Conservation (phyloP, 176 grass and related monocot genomes). For the Ampelocalamus luodianensis region DNA sequence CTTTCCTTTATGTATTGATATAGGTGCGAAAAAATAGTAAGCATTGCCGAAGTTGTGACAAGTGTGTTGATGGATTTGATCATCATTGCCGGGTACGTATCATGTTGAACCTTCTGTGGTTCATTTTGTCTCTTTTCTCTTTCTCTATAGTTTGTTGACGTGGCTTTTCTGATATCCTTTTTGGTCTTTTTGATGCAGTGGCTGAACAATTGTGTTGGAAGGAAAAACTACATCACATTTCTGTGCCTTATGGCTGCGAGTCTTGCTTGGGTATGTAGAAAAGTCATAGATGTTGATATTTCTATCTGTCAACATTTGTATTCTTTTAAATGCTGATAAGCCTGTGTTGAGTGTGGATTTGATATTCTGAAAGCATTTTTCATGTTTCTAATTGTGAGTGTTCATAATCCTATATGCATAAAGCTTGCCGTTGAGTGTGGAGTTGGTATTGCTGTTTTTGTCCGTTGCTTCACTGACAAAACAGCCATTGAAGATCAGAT, state of each 20-base stretch:
- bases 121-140: not conserved
- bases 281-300: slow-evolving; percentile 8
- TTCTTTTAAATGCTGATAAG: slow-evolving; percentile 17
- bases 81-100: slow-evolving; percentile 98
- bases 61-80: slow-evolving; percentile 98
- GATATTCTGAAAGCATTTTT: slow-evolving; percentile 41
- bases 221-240: slow-evolving; percentile 89
- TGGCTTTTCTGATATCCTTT: slow-evolving; percentile 22
- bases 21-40: slow-evolving; percentile 92
- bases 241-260: slow-evolving; percentile 87
- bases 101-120: slow-evolving; percentile 26
- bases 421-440: slow-evolving; percentile 77
- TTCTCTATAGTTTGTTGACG: not conserved
- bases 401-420: slow-evolving; percentile 27
- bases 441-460: slow-evolving; percentile 92
- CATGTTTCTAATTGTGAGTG: slow-evolving; percentile 41
- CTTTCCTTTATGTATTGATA: slow-evolving; percentile 26
- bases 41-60: slow-evolving; percentile 96
- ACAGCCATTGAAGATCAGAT: slow-evolving; percentile 71
- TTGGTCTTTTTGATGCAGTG: slow-evolving; percentile 62
- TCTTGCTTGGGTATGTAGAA: slow-evolving; percentile 83
- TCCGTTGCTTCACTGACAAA: slow-evolving; percentile 80
- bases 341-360: slow-evolving; percentile 47
- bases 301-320: slow-evolving; percentile 5
- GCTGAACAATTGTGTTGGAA: slow-evolving; percentile 99